Base-by-base conservation (phyloP, 106 monocot species). In the Gastrodia elata region DNA sequence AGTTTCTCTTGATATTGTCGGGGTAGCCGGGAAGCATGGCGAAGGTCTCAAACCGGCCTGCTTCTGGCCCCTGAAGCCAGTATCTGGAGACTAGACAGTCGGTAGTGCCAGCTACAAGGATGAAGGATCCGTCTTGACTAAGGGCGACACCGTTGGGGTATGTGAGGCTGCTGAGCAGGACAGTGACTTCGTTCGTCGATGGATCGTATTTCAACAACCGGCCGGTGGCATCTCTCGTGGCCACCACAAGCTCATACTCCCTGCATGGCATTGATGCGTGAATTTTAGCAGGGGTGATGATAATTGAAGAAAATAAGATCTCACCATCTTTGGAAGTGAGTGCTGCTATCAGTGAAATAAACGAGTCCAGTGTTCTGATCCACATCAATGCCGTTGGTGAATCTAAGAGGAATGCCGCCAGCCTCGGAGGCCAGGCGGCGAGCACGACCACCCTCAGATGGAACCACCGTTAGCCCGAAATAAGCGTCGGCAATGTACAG, bases 361-460 rank as follows among this genome's bases (percentile, higher is more conserved):
- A 87, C 83, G 18, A 74, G 43, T 0, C 87, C 87, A 24, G 71
- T 87, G 30, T 76, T 36, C 69, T 87, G 83, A 52, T 87, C 83
- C 10, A 87, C 75, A 33, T 87, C 83, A 20, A 94, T 52, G 8
- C 90, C 70, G 7, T 94, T 90, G 42, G 94, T 81, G 73, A 94
- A 86, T 24, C 38, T 38, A 30, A 89, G 61, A 6, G 81, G 74
- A 27, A 64, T 2, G 6, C 81, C 81, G 22, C 76, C 33, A 2
- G 72, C 39, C 81, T 28, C 43, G 13, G 80, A 2, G 2, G 86
- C 80, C 34, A 83, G 20, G 30, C 15, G 55, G 30, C 10, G 32
- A 42, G 80, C 77, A 32, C 9, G n/a, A 1, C 87, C 84, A 16
- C 87, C 87, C 42, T 41, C 25, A 18, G 78, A 84, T 10, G 70